Base-by-base conservation (phyloP, 768 basidiomycete species). In the Tulasnella sp. region DNA sequence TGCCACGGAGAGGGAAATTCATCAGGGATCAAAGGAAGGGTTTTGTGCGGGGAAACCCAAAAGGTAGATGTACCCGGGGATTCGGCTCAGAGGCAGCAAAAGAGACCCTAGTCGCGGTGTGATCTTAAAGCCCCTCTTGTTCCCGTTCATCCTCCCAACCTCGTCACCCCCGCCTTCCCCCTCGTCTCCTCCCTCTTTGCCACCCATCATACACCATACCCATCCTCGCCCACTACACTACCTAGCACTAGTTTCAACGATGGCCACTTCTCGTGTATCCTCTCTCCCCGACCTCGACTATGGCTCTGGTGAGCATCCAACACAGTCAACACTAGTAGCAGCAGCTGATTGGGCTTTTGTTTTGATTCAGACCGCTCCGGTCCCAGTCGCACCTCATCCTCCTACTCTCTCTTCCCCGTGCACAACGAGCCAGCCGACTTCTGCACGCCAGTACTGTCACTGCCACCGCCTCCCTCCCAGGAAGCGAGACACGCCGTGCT, bases 401-500 rank as follows among this genome's bases (percentile, higher is more conserved):
- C 56, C 27, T 58, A 41, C 5, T 58, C 56, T 1, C 21, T 59
- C 34, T 34, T 25, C 25, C 19, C 45, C 31, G 25, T 49, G 29
- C 57, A 30, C 1, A 56, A 38, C 11, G 54, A 56, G 30, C 54
- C 46, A 27, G 57, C 45, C 25, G 46, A 49, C 57, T 59, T 31
- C 46, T 59, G 57, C 57, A 30, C 31, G 2, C 63, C 56, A 21
- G 50, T 22, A 25, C 57, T 67, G 0, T 64, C 59, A n/a, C 38
- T 53, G 38, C 29, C 48, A 10, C 31, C 57, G 8, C 56, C 66
- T 17, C 67, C 65, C 2, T 71, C 71, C 0, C 62, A 63, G 55
- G 85, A 87, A 69, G 83, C 87, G 69, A 85, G 89, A 65, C 78
- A 90, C 25, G 87, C 87, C 21, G 84, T 89, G 27, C 74, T 87